phyloP scores from a whole-genome alignment of 305 asterid genomes.

The Caryopteris hybrid region DNA sequence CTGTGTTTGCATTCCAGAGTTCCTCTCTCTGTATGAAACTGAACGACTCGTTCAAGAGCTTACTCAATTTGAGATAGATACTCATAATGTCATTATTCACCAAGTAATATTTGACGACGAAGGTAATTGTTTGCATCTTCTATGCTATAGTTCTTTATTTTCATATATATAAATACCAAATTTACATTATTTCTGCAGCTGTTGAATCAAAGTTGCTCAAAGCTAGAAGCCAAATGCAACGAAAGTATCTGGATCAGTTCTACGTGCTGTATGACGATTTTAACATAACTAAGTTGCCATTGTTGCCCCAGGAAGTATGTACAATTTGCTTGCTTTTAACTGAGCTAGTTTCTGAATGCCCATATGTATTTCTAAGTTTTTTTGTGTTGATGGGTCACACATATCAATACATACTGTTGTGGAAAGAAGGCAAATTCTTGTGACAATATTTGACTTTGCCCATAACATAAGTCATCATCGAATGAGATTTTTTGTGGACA shows the following conservation, averaged over 20 bases:
- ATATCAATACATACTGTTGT: too few relatives aligned
- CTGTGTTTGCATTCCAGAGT: constrained; percentile 98
- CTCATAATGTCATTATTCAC: constrained; percentile 90
- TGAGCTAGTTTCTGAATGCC: too few relatives aligned
- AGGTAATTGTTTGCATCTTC: constrained; percentile 37
- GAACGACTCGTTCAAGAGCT: constrained; percentile 98
- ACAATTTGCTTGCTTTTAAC: neutral
- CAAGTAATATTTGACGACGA: constrained; percentile 97
- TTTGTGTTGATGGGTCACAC: too few relatives aligned
- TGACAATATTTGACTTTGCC: too few relatives aligned
- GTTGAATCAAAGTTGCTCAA: constrained; percentile 86
- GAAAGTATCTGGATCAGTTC: constrained; percentile 92
- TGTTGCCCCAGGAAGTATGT: constrained; percentile 90
- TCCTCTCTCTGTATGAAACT: constrained; percentile 91
- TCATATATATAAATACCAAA: neutral
- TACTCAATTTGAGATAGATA: constrained; percentile 92
- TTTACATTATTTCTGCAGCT: constrained; percentile 34
- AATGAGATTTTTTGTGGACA: too few relatives aligned
- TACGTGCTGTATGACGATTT: constrained; percentile 90
- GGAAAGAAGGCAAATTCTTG: too few relatives aligned
- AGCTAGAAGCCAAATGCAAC: constrained; percentile 95
- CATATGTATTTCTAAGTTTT: too few relatives aligned
- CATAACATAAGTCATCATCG: too few relatives aligned
- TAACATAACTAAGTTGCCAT: constrained; percentile 81
- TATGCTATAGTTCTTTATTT: neutral